Percentiles rank a stretch among this genome's conserved stretches.
Conservation (phyloP, 352 stramenopile species). For the Phytophthora lateralis region DNA sequence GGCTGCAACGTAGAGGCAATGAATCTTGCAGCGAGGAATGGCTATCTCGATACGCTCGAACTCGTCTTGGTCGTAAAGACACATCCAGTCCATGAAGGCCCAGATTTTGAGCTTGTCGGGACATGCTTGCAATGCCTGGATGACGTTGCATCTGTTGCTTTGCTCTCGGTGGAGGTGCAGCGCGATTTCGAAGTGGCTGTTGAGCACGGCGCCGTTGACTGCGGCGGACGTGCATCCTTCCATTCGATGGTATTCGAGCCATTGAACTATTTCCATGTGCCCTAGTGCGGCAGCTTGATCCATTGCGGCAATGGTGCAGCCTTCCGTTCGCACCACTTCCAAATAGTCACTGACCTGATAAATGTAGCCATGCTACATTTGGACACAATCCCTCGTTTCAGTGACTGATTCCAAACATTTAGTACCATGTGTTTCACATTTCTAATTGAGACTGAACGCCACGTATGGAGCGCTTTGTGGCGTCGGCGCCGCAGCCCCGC, state of each 20-base stretch:
- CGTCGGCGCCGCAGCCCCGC: conserved; percentile 14
- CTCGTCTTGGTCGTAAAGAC: background rate
- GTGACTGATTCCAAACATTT: background rate
- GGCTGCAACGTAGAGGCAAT: background rate
- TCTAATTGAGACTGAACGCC: background rate
- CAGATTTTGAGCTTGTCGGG: background rate
- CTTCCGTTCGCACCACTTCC: background rate
- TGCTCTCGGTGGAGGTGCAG: background rate
- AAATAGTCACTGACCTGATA: too few relatives aligned
- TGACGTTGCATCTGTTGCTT: background rate
- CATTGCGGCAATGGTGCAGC: background rate
- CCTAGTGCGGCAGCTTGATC: background rate
- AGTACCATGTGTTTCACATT: background rate
- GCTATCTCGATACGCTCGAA: too few relatives aligned
- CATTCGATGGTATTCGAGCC: background rate
- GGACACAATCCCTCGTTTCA: background rate
- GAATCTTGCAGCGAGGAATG: background rate
- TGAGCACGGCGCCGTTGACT: background rate
- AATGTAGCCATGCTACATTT: background rate
- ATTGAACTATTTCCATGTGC: background rate
- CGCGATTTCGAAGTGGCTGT: background rate
- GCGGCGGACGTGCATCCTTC: background rate
- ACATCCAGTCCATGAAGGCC: background rate
- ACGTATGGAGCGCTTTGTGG: conserved; percentile 28
- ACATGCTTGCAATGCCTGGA: background rate